These are phyloP conservation scores for Pistacia integerrima DNA, from an alignment of 345 rosid genomes.

Conservation along the genomic window DNA sequence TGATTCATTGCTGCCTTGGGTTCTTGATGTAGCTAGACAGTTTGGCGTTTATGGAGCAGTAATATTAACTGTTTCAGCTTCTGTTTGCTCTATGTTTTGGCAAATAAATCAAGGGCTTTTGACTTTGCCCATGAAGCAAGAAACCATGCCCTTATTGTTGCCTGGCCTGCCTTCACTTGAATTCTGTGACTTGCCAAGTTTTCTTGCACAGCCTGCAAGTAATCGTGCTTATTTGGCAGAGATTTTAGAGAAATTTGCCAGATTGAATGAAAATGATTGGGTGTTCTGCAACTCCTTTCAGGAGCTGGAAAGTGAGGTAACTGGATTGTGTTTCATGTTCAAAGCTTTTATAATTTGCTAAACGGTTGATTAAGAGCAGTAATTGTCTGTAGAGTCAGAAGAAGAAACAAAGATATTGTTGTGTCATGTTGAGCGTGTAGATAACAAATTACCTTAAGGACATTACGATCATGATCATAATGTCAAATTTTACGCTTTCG, in stretches of 20 bases:
- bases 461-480: neutral
- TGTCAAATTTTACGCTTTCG: neutral
- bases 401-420: too few relatives aligned
- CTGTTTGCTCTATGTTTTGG: constrained; percentile 48
- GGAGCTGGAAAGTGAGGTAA: constrained; percentile 53
- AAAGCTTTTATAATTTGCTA: neutral
- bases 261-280: constrained; percentile 36
- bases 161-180: constrained; percentile 48
- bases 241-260: constrained; percentile 30
- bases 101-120: constrained; percentile 29
- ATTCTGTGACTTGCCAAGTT: constrained; percentile 37
- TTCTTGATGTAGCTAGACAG: constrained; percentile 45
- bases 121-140: constrained; percentile 33
- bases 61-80: constrained; percentile 48
- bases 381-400: neutral
- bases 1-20: constrained; percentile 53
- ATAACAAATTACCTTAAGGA: neutral
- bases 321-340: neutral
- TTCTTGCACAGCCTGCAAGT: constrained; percentile 33
- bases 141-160: constrained; percentile 23
- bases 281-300: constrained; percentile 49
- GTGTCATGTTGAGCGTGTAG: too few relatives aligned
- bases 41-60: constrained; percentile 38
- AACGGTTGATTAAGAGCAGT: neutral
- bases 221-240: constrained; percentile 41